Conservation (phyloP, 441 rosid species). For the Corymbia calophylla region DNA sequence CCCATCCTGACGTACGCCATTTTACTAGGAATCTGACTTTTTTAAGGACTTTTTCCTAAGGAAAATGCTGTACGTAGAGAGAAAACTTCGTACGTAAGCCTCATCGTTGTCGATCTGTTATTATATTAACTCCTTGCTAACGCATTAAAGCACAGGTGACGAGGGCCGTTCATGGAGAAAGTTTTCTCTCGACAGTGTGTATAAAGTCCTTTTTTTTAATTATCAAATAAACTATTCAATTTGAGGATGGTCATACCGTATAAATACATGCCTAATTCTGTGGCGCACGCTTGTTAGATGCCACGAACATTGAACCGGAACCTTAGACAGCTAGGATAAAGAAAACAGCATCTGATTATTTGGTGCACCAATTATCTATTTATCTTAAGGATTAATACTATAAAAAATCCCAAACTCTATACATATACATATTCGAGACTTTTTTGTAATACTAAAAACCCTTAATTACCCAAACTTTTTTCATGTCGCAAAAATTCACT, state of each 20-base stretch:
- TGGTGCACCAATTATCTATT: neutral
- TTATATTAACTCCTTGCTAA: neutral
- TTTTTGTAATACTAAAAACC: too few relatives aligned
- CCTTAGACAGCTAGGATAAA: neutral
- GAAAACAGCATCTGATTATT: neutral
- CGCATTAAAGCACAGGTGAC: neutral
- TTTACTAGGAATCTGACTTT: neutral
- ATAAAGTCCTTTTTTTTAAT: neutral
- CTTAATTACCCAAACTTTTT: too few relatives aligned
- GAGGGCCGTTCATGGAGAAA: neutral
- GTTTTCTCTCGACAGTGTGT: neutral
- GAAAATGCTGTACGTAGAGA: neutral
- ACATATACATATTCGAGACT: rapidly evolving
- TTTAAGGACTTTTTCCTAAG: neutral
- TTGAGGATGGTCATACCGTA: neutral
- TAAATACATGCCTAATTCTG: neutral
- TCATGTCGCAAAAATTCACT: too few relatives aligned
- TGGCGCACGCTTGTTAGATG: neutral
- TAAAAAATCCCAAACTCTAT: too few relatives aligned
- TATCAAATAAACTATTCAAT: neutral
- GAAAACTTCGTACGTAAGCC: neutral
- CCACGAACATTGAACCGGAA: neutral
- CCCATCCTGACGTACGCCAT: neutral
- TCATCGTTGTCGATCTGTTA: neutral
- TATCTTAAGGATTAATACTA: neutral